Percentiles rank a stretch among this genome's conserved stretches.
Conservation (phyloP, 2,329 filamentous ascomycete genomes). For the Ophiostoma tasmaniense region DNA sequence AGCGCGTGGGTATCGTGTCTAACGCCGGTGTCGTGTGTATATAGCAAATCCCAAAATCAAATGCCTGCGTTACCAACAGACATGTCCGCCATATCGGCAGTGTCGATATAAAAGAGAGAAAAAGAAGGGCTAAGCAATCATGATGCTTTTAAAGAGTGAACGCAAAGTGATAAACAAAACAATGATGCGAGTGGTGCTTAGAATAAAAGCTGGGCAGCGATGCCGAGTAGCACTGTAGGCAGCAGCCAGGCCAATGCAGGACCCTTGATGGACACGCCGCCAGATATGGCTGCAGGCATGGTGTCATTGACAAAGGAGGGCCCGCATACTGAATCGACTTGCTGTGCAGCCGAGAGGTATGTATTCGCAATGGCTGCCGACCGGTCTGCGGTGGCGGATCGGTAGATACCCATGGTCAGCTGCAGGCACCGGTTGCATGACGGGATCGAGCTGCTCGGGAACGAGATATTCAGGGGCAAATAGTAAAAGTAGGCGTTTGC, state of each 20-base stretch:
- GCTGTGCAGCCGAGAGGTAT: conserved; percentile 62
- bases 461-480: conserved; percentile 64
- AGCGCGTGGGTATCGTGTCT: conserved; percentile 16
- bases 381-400: conserved; percentile 56
- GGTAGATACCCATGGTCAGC: conserved; percentile 75
- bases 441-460: conserved; percentile 61
- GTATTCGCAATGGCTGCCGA: conserved; percentile 58
- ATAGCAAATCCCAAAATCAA: neutral
- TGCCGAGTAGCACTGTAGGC: neutral
- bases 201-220: neutral
- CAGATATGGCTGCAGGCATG: conserved; percentile 33
- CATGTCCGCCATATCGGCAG: neutral
- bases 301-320: conserved; percentile 48
- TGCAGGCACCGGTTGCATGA: conserved; percentile 68
- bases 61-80: conserved; percentile 8
- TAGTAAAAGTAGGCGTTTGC: conserved; percentile 78
- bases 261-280: neutral
- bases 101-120: neutral
- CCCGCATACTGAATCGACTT: conserved; percentile 61
- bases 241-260: neutral
- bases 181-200: neutral
- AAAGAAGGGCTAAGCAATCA: neutral
- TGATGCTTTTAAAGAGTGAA: neutral
- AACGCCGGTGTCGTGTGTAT: conserved; percentile 10
- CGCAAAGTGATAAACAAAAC: neutral